Conservation (phyloP, 139 green algal genomes). For the Haematococcus lacustris region DNA sequence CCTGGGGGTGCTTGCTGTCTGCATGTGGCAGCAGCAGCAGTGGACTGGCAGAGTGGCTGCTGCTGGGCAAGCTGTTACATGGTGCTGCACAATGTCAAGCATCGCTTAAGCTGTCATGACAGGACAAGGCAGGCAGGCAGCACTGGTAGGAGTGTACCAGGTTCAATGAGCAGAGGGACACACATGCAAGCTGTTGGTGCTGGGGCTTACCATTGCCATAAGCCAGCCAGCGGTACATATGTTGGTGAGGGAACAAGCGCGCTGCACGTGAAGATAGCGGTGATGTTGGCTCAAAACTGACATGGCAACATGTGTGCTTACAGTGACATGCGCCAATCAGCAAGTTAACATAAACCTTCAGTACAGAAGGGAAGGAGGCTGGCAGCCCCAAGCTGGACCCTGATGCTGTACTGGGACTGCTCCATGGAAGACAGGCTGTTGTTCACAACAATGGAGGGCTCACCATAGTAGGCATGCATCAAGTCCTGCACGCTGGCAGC, state of each 20-base stretch:
- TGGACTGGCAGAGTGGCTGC: not conserved
- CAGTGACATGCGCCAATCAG: not conserved
- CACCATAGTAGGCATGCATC: slow-evolving; percentile 48
- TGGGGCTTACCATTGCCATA: slow-evolving; percentile 80
- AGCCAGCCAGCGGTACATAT: slow-evolving; percentile 81
- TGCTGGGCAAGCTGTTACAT: not conserved
- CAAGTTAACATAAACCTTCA: too few relatives aligned
- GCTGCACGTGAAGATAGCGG: slow-evolving; percentile 27
- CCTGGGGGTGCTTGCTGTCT: slow-evolving; percentile 71
- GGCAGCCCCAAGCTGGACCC: not conserved
- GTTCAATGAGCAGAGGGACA: too few relatives aligned
- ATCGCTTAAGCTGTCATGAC: not conserved
- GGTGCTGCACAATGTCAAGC: not conserved
- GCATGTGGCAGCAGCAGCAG: not conserved
- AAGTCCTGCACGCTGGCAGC: slow-evolving; percentile 17
- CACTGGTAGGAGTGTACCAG: not conserved
- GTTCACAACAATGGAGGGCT: not conserved
- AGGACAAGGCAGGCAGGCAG: not conserved
- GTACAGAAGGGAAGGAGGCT: not conserved
- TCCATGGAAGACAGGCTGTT: not conserved
- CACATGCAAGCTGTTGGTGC: not conserved
- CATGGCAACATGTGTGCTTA: not conserved
- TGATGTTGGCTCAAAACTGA: not conserved
- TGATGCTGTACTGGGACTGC: not conserved
- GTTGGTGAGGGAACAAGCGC: slow-evolving; percentile 64